Evolutionary conservation across 176 grass and related monocot genomes (phyloP).

Genomic region (Secale cereale): DNA sequence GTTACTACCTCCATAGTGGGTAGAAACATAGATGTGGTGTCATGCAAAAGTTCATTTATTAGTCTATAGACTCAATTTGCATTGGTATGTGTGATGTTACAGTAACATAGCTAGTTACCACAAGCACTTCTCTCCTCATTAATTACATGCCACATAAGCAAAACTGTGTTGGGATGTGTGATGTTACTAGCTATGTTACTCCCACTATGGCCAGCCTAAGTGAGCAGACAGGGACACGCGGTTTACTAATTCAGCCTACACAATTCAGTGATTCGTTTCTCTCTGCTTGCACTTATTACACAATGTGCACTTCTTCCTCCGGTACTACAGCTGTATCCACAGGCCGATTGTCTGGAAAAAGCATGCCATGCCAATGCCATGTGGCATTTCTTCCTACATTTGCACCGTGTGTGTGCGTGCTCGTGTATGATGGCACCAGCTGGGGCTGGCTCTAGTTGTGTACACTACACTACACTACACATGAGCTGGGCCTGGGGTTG

Average conservation of each 20-base stretch:
- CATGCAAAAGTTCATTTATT: too few species aligned
- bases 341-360: not conserved
- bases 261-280: not conserved
- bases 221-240: not conserved
- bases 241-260: not conserved
- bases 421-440: not conserved
- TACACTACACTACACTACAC: not conserved
- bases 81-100: too few species aligned
- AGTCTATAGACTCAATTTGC: too few species aligned
- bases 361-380: not conserved
- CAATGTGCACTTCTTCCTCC: not conserved
- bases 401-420: not conserved
- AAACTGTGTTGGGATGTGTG: too few species aligned
- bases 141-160: too few species aligned
- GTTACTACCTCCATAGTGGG: too few species aligned
- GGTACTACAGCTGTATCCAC: conserved; percentile 26
- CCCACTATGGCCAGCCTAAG: too few species aligned
- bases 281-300: not conserved
- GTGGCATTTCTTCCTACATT: not conserved
- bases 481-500: not conserved
- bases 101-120: too few species aligned
- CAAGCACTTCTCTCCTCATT: too few species aligned
- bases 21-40: too few species aligned
- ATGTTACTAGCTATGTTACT: too few species aligned
- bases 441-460: not conserved